These are phyloP conservation scores for Penicillium sp. DNA, from an alignment of 2,329 filamentous ascomycete species.

Conservation along the genomic window DNA sequence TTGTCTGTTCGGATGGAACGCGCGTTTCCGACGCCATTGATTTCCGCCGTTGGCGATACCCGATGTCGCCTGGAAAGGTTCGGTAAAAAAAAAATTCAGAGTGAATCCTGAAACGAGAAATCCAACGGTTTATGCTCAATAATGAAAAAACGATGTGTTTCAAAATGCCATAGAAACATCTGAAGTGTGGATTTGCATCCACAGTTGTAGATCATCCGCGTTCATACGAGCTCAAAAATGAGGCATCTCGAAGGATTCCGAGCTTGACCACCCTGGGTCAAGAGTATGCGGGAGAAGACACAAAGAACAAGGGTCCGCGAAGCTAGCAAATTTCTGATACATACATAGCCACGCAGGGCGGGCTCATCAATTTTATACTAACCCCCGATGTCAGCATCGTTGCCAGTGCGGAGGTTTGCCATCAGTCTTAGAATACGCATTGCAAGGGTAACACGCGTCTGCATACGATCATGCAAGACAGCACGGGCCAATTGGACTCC, in stretches of 20 bases:
- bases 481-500: not conserved
- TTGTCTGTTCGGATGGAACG: not conserved
- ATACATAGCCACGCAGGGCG: not conserved
- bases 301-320: not conserved
- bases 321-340: not conserved
- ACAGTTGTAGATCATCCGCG: not conserved
- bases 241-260: constrained; percentile 1
- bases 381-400: not conserved
- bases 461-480: not conserved
- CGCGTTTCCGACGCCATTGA: not conserved
- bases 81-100: not conserved
- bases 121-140: not conserved
- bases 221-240: not conserved
- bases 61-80: not conserved
- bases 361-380: not conserved
- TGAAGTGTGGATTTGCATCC: not conserved
- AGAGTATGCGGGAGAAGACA: not conserved
- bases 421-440: not conserved
- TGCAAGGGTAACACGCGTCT: not conserved
- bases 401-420: not conserved
- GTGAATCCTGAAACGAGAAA: not conserved
- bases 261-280: not conserved
- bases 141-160: not conserved
- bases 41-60: not conserved
- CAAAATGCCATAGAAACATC: not conserved